Base-by-base conservation (phyloP, 306 rosid genomes). In the Casuarina glauca region DNA sequence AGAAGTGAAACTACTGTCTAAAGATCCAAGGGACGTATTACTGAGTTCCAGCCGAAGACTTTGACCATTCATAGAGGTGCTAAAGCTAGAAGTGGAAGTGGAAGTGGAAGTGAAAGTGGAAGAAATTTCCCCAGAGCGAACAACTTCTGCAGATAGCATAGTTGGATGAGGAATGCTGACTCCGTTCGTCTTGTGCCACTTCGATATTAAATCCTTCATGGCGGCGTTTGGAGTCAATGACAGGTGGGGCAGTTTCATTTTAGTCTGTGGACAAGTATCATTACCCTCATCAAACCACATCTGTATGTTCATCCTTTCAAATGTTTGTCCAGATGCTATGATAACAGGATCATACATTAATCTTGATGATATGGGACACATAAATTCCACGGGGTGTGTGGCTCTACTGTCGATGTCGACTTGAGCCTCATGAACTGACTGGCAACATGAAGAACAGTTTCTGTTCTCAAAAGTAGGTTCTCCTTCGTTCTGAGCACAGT, bases 341-440 rank as follows among this genome's bases (percentile, higher is more conserved):
- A 93, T 82, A 62, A 96, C 98, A 57, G 99, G 99, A 85, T 96
- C 96, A 50, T 85, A 84, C 99, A 96, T 96, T 86, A 96, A 49
- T 79, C 84, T 86, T 54, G 83, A 86, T 68, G 98, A 94, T 76
- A 94, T 86, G 32, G 97, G 91, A 62, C 98, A 92, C 49, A 70
- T 83, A 76, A 85, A 92, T 74, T 85, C 92, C 82, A 80, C 85
- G 6, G 97, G 97, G 19, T 88, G 93, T 57, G 74, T 74, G 74
- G 57, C 74, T 78, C 83, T 83, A 74, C 76, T 80, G 63, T 80
- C 76, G 77, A 85, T 70, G 61, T 78, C 67, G 17, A 69, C 77
- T 74, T 64, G 83, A 55, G 85, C 70, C 43, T 46, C 82, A 81
- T 72, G 9, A 32, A 78, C 79, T 79, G 13, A 39, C 36, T 67